phyloP scores from a whole-genome alignment of 169 alveolate species.

The Plasmodium relictum region DNA sequence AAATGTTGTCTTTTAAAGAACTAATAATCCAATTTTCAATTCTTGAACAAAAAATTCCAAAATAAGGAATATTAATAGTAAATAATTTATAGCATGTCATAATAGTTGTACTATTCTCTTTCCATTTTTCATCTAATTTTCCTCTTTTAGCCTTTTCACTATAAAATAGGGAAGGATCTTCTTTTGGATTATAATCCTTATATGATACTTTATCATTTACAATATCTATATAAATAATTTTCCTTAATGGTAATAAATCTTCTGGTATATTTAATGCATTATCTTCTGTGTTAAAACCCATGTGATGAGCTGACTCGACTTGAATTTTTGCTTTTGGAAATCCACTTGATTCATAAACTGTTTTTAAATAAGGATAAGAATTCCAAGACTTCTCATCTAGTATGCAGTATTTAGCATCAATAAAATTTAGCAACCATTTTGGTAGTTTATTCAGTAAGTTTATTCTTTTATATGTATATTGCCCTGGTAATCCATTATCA shows the following conservation, averaged over 20 bases:
- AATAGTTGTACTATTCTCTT: conserved; percentile 31
- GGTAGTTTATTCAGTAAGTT: conserved; percentile 78
- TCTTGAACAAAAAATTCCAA: conserved; percentile 85
- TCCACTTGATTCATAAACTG: conserved; percentile 68
- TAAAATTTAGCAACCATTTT: conserved; percentile 80
- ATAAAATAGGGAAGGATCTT: conserved; percentile 69
- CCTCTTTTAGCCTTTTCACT: conserved; percentile 78
- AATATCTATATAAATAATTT: conserved; percentile 74
- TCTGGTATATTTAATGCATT: conserved; percentile 74
- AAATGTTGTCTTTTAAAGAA: conserved; percentile 79
- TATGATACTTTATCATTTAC: conserved; percentile 74
- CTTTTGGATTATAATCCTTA: conserved; percentile 38
- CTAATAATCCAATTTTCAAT: conserved; percentile 83
- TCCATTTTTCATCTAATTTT: conserved; percentile 70
- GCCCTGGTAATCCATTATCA: conserved; percentile 50
- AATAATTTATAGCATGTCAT: conserved; percentile 85
- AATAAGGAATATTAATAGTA: conserved; percentile 84
- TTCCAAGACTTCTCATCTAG: conserved; percentile 80
- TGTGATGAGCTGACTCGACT: conserved; percentile 21
- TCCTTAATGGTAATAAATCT: conserved; percentile 50
- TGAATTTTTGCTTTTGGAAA: conserved; percentile 77
- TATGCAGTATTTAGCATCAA: conserved; percentile 77
- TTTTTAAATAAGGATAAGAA: conserved; percentile 32
- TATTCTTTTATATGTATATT: conserved; percentile 78
- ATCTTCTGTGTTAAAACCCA: conserved; percentile 39